phyloP scores from a whole-genome alignment of 2,329 filamentous ascomycete species.

The Canariomyces notabilis region DNA sequence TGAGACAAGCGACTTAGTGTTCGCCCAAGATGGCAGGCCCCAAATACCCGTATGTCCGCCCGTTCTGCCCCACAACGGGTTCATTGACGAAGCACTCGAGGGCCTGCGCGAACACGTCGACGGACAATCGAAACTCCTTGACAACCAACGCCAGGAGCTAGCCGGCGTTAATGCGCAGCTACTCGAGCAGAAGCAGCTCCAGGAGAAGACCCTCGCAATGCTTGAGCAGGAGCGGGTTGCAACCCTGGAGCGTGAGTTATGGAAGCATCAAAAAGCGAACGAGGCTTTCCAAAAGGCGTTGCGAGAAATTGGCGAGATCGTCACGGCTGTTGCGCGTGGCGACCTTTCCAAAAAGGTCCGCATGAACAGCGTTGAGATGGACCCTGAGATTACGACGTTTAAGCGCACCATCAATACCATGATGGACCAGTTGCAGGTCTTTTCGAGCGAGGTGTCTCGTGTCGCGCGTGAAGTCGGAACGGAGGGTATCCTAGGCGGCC shows the following conservation, averaged over 20 bases:
- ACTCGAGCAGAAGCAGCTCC: slow-evolving; percentile 76
- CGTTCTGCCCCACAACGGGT: slow-evolving; percentile 27
- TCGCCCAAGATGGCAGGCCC: slow-evolving; percentile 45
- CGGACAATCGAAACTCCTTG: slow-evolving; percentile 87
- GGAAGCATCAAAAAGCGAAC: slow-evolving; percentile 97
- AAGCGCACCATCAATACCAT: slow-evolving; percentile 98
- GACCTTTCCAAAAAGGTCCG: slow-evolving; percentile 95
- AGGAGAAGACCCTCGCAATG: slow-evolving; percentile 74
- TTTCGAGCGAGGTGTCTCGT: slow-evolving; percentile 92
- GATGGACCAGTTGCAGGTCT: slow-evolving; percentile 97
- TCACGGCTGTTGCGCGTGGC: slow-evolving; percentile 91
- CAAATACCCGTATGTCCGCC: slow-evolving; percentile 24
- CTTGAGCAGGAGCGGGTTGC: slow-evolving; percentile 86
- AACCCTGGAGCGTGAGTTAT: slow-evolving; percentile 84
- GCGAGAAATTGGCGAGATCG: slow-evolving; percentile 93
- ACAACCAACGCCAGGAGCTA: slow-evolving; percentile 80
- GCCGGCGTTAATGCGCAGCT: slow-evolving; percentile 81
- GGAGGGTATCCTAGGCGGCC: slow-evolving; percentile 87
- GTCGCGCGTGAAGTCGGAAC: slow-evolving; percentile 94
- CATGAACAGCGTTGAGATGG: slow-evolving; percentile 94
- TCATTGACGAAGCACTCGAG: slow-evolving; percentile 66
- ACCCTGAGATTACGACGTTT: slow-evolving; percentile 96
- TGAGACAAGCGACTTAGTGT: slow-evolving; percentile 63
- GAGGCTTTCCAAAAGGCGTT: slow-evolving; percentile 97
- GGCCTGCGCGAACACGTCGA: slow-evolving; percentile 86